These are phyloP conservation scores for Magnusiomyces magnusii DNA, from an alignment of 1,139 yeast genomes.

Conservation along the genomic window DNA sequence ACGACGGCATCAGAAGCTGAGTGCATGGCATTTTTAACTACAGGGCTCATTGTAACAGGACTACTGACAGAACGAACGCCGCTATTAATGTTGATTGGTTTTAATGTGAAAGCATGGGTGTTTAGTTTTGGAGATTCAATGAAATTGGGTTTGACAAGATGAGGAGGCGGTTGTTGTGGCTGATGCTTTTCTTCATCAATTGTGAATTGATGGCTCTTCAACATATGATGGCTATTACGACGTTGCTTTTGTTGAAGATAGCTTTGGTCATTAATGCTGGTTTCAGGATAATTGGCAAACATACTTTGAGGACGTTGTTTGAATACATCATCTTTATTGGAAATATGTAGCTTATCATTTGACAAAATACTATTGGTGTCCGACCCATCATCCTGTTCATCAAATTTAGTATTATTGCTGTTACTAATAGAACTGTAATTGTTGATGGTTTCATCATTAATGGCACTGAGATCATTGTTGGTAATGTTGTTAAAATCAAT, in stretches of 20 bases:
- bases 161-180: background rate
- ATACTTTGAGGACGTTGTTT: background rate
- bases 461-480: background rate
- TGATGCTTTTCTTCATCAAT: background rate
- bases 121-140: slow-evolving; percentile 7
- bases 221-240: background rate
- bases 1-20: background rate
- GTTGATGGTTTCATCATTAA: background rate
- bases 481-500: background rate
- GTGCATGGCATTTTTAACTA: background rate
- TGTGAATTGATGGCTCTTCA: background rate
- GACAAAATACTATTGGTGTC: background rate
- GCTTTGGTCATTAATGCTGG: background rate
- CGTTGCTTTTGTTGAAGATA: background rate
- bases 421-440: background rate
- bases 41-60: background rate
- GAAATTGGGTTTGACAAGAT: slow-evolving; percentile 1
- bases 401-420: background rate
- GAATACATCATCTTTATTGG: background rate
- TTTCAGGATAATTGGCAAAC: background rate
- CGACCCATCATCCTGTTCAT: background rate
- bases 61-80: background rate
- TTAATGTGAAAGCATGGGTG: background rate
- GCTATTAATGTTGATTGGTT: background rate
- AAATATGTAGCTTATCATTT: background rate